Base-by-base conservation (phyloP, 306 rosid genomes). In the Acacia melanoxylon region DNA sequence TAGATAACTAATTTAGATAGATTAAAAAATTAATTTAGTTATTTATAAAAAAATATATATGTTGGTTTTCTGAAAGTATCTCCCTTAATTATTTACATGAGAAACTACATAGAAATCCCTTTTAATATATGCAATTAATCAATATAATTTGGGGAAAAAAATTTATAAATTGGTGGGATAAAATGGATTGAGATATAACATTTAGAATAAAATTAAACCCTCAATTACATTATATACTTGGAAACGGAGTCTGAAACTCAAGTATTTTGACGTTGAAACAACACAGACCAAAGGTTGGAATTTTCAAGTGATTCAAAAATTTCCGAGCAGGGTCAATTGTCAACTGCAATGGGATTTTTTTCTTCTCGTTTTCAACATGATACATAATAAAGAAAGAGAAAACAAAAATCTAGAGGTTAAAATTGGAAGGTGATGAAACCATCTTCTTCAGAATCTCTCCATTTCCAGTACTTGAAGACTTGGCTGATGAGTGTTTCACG, bases 281-380 rank as follows among this genome's bases (percentile, higher is more conserved):
- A 37, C 25, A 33, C 12, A 33, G 11, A 56, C 22, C 44, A 31
- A 31, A 17, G 2, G 17, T 62, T 27, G 9, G 10, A 27, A 27
- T 27, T 11, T 9, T 27, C 10, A 61, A 12, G 19, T 25, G 35
- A 25, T 25, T 25, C 35, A 61, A 61, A 61, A 24, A 61, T 61
- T 61, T 61, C 13, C 13, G 33, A 25, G 40, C 9, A 62, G 29
- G 68, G 68, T 27, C 68, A 62, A 62, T 58, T 58, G 65, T 58
- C 3, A 58, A 22, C 29, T 58, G 6, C 22, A 58, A 22, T 22
- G 31, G 14, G 27, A 25, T 62, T 27, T 56, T 7, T n/a, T 41
- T 68, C 79, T 52, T 37, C 41, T 63, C 40, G 46, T 37, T 68
- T 81, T 58, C 61, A 72, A 76, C 62, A 27, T 27, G n/a, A 27